phyloP scores from a whole-genome alignment of 2,329 filamentous ascomycete genomes.

The Dothidotthia symphoricarpi region DNA sequence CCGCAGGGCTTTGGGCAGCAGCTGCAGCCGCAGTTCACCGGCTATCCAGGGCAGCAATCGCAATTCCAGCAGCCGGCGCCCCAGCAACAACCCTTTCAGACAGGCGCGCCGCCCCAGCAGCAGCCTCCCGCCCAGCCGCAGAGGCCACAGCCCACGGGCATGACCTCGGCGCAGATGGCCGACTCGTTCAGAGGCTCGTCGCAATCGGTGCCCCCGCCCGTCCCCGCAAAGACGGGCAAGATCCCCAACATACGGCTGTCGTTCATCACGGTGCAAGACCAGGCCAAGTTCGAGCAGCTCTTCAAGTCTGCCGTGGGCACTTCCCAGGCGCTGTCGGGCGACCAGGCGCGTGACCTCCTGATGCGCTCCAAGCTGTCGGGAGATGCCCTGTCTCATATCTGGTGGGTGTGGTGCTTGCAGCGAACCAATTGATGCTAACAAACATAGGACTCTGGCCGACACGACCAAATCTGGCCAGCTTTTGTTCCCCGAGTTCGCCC shows the following conservation, averaged over 20 bases:
- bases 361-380: constrained; percentile 85
- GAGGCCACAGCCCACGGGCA: constrained; percentile 55
- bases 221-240: constrained; percentile 65
- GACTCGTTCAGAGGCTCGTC: constrained; percentile 56
- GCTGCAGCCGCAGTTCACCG: constrained; percentile 48
- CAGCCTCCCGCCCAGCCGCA: constrained; percentile 52
- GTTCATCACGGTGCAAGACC: constrained; percentile 92
- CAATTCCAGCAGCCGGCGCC: constrained; percentile 56
- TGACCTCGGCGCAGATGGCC: constrained; percentile 64
- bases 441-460: constrained; percentile 77
- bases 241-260: constrained; percentile 93
- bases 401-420: constrained; percentile 55
- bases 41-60: constrained; percentile 46
- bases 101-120: constrained; percentile 54
- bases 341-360: constrained; percentile 87
- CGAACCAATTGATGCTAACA: constrained; percentile 15
- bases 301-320: constrained; percentile 94
- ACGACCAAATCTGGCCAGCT: constrained; percentile 95
- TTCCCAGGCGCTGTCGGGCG: constrained; percentile 79
- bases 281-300: constrained; percentile 94
- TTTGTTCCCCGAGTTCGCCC: constrained; percentile 94
- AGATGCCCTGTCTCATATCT: constrained; percentile 86
- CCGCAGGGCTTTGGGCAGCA: constrained; percentile 49
- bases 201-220: constrained; percentile 58
- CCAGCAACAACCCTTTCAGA: constrained; percentile 42